Evolutionary conservation across 176 grass and related monocot species (phyloP).

Genomic region (Musa itinerans): DNA sequence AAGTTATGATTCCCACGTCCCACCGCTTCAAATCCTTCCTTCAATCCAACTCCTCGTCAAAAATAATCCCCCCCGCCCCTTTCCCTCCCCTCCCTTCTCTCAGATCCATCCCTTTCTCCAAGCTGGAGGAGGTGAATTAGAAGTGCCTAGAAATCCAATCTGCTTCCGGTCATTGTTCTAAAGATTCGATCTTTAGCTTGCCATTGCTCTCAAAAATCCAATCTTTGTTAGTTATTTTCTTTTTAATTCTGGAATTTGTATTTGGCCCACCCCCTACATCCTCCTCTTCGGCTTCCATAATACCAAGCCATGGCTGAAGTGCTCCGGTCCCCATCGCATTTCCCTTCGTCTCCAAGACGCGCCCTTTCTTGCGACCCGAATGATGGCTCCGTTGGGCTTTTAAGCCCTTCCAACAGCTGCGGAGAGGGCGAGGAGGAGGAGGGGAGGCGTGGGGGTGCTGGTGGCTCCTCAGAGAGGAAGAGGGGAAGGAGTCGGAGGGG

Average conservation of each 20-base stretch:
- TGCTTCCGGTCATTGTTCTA: constrained; percentile 3
- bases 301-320: constrained; percentile 37
- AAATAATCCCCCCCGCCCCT: constrained; percentile 21
- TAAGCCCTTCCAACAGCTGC: constrained; percentile 33
- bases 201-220: constrained; percentile 1
- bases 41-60: constrained; percentile 89
- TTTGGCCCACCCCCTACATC: constrained; percentile 32
- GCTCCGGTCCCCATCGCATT: constrained; percentile 37
- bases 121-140: constrained; percentile 20
- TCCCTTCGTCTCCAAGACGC: constrained; percentile 24
- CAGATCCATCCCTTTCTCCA: constrained; percentile 16
- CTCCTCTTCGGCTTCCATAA: background rate
- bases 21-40: constrained; percentile 44
- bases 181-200: constrained; percentile 12
- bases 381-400: constrained; percentile 36
- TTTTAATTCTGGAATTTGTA: constrained; percentile 18
- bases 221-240: background rate
- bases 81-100: background rate
- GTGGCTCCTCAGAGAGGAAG: constrained; percentile 25
- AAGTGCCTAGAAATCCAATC: constrained; percentile 30
- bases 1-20: constrained; percentile 38
- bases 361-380: constrained; percentile 24
- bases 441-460: background rate
- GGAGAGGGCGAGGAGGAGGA: constrained; percentile 31
- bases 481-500: constrained; percentile 9